These are phyloP conservation scores for Aureobasidium sp. DNA, from an alignment of 2,329 filamentous ascomycete species.

Conservation along the genomic window DNA sequence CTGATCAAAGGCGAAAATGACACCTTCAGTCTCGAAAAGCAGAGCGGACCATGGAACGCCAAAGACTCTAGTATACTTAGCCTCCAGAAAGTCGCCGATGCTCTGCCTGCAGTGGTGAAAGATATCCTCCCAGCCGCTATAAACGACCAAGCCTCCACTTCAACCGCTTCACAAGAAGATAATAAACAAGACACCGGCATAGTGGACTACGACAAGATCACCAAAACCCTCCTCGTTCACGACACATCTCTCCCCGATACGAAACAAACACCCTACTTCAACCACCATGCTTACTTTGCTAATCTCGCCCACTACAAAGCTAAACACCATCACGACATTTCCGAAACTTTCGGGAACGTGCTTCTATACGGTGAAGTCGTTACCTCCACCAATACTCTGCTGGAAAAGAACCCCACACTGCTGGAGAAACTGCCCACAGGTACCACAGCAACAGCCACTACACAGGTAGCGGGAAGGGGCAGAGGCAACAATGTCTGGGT, in stretches of 20 bases:
- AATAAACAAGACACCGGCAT: constrained; percentile 48
- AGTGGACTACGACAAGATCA: constrained; percentile 64
- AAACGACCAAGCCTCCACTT: neutral
- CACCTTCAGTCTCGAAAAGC: constrained; percentile 69
- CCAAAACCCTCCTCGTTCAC: constrained; percentile 70
- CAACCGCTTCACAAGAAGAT: neutral
- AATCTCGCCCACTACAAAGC: constrained; percentile 57
- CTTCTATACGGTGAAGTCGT: constrained; percentile 87
- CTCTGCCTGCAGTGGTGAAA: constrained; percentile 24
- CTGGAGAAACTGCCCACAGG: constrained; percentile 71
- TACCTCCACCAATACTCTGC: constrained; percentile 86
- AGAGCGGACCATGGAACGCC: constrained; percentile 23
- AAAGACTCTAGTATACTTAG: constrained; percentile 28
- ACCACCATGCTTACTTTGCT: constrained; percentile 71
- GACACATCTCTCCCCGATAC: constrained; percentile 58
- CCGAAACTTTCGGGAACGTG: constrained; percentile 58
- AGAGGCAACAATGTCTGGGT: constrained; percentile 94
- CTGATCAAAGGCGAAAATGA: constrained; percentile 77
- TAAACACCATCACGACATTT: constrained; percentile 33
- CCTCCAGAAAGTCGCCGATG: constrained; percentile 22
- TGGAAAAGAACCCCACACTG: constrained; percentile 84
- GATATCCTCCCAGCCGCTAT: constrained; percentile 16
- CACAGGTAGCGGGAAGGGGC: constrained; percentile 79
- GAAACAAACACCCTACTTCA: constrained; percentile 77
- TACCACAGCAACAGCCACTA: constrained; percentile 82